phyloP scores from a whole-genome alignment of 345 rosid genomes.

The Acer negundo region DNA sequence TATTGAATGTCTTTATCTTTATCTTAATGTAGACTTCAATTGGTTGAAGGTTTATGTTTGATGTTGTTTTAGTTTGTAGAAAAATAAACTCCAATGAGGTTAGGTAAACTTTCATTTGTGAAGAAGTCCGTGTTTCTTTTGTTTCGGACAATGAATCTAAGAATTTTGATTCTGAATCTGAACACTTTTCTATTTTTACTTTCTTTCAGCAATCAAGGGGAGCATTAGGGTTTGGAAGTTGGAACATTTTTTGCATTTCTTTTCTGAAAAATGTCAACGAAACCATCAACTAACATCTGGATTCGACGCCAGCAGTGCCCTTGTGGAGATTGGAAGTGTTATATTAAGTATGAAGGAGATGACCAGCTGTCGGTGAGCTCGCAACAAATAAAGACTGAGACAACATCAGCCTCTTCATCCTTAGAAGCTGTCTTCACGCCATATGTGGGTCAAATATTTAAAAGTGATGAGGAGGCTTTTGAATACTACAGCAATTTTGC shows the following conservation, averaged over 20 bases:
- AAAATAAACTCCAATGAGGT: not conserved
- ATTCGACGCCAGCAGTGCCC: slow-evolving; percentile 90
- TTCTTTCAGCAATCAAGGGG: slow-evolving; percentile 21
- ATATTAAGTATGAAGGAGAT: slow-evolving; percentile 63
- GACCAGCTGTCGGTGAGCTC: slow-evolving; percentile 50
- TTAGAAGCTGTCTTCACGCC: slow-evolving; percentile 64
- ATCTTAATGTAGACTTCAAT: not conserved
- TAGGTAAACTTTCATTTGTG: not conserved
- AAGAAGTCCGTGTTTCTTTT: not conserved
- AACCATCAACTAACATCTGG: slow-evolving; percentile 75
- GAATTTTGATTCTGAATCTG: slow-evolving; percentile 1
- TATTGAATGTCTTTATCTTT: not conserved
- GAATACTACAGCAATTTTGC: slow-evolving; percentile 85
- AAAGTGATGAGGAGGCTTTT: slow-evolving; percentile 79
- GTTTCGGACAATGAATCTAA: not conserved
- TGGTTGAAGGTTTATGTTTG: not conserved
- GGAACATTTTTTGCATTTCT: slow-evolving; percentile 12
- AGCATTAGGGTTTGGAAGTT: slow-evolving; percentile 20
- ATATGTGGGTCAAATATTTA: slow-evolving; percentile 86
- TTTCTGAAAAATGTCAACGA: slow-evolving; percentile 43
- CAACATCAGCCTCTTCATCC: slow-evolving; percentile 41
- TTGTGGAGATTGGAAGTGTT: slow-evolving; percentile 97
- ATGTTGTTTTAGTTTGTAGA: slow-evolving; percentile 2
- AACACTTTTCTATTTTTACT: not conserved
- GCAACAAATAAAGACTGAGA: slow-evolving; percentile 56